These are phyloP conservation scores for Penicillium salamii DNA, from an alignment of 495 filamentous ascomycete genomes.

Conservation along the genomic window DNA sequence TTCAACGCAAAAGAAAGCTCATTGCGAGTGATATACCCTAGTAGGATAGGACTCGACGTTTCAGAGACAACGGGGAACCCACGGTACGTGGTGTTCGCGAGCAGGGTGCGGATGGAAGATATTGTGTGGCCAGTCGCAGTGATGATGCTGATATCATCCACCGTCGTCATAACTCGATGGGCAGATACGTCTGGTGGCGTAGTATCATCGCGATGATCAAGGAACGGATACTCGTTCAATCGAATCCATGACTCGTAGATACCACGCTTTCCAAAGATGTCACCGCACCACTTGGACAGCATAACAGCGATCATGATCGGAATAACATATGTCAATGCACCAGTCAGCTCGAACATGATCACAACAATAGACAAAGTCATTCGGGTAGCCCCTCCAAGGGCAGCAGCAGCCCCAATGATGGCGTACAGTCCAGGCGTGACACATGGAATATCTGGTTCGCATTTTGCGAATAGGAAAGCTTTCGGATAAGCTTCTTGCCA, in stretches of 20 bases:
- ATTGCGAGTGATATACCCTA: slow-evolving; percentile 92
- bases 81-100: slow-evolving; percentile 72
- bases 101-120: slow-evolving; percentile 62
- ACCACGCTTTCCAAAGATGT: slow-evolving; percentile 88
- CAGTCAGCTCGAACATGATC: slow-evolving; percentile 98
- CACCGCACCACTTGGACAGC: slow-evolving; percentile 97
- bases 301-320: slow-evolving; percentile 99
- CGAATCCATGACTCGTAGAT: slow-evolving; percentile 99
- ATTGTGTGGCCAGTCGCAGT: slow-evolving; percentile 85
- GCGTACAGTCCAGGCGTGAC: slow-evolving; percentile 94
- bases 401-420: slow-evolving; percentile 94
- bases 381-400: slow-evolving; percentile 91
- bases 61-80: slow-evolving; percentile 91
- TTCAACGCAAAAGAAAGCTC: slow-evolving; percentile 82
- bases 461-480: slow-evolving; percentile 73
- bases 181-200: slow-evolving; percentile 80
- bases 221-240: slow-evolving; percentile 92
- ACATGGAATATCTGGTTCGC: slow-evolving; percentile 85
- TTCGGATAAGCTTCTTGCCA: slow-evolving; percentile 78
- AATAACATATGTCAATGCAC: slow-evolving; percentile 92
- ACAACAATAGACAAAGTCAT: slow-evolving; percentile 98
- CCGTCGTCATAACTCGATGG: slow-evolving; percentile 81
- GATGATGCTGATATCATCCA: slow-evolving; percentile 86
- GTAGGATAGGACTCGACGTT: slow-evolving; percentile 60
- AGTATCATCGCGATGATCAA: slow-evolving; percentile 87